Conservation (phyloP, 148 eudicot genomes). For the Cornus florida region DNA sequence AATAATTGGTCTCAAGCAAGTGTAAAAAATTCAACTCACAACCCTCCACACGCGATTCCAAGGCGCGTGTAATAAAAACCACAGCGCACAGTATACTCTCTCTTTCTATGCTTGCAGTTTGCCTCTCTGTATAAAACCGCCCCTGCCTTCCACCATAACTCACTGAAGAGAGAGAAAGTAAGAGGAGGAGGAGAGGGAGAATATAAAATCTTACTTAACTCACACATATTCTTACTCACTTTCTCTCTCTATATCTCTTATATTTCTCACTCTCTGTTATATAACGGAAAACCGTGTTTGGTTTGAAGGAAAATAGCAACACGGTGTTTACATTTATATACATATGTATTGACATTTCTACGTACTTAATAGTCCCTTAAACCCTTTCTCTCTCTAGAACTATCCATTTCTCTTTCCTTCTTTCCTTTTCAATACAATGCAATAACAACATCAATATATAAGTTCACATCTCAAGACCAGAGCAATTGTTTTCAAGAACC, state of each 20-base stretch:
- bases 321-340: neutral
- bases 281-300: neutral
- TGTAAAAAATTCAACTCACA: too few species aligned
- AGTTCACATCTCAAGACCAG: neutral
- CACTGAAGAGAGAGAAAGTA: too few species aligned
- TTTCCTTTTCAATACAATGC: conserved; percentile 3
- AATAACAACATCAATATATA: neutral
- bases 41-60: too few species aligned
- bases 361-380: neutral
- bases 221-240: neutral
- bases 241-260: neutral
- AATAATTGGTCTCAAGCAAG: too few species aligned
- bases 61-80: too few species aligned
- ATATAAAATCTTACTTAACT: neutral
- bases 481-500: neutral
- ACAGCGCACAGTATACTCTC: too few species aligned
- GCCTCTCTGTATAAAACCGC: neutral
- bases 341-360: neutral
- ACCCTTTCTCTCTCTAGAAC: neutral
- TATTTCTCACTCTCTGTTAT: neutral
- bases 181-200: too few species aligned
- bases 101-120: too few species aligned
- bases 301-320: neutral
- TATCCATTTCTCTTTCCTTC: neutral
- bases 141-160: neutral